These are phyloP conservation scores for Pharnaceum exiguum DNA, from an alignment of 148 eudicot species.

Conservation along the genomic window DNA sequence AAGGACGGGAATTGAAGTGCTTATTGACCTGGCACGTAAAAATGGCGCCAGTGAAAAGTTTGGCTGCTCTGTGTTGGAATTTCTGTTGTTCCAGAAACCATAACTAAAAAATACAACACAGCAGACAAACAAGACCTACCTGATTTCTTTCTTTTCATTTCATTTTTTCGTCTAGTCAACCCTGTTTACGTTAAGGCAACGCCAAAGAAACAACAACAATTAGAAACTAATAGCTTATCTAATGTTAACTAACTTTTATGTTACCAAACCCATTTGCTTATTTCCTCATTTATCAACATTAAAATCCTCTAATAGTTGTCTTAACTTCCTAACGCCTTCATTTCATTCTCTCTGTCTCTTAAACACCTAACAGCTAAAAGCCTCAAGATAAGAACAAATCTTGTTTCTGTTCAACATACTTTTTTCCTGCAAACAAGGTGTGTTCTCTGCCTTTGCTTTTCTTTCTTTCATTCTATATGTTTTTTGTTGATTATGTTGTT, in stretches of 20 bases:
- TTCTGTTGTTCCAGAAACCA: not conserved
- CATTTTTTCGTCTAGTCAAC: conserved; percentile 11
- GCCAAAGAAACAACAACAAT: not conserved
- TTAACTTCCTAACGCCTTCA: not conserved
- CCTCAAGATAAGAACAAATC: too few species aligned
- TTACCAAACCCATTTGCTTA: not conserved
- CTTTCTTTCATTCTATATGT: too few species aligned
- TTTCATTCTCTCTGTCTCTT: not conserved
- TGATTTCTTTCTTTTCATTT: not conserved
- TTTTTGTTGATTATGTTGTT: too few species aligned
- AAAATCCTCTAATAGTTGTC: not conserved
- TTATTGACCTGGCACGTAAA: conserved; percentile 18
- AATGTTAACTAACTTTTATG: not conserved
- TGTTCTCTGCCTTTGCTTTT: too few species aligned
- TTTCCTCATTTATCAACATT: not conserved
- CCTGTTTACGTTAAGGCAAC: conserved; percentile 21
- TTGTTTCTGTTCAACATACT: too few species aligned
- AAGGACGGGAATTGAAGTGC: not conserved
- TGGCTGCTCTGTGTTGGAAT: conserved; percentile 6
- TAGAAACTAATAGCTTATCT: not conserved
- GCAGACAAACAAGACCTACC: conserved; percentile 25
- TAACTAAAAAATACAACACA: not conserved
- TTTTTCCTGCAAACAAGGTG: too few species aligned
- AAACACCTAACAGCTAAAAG: too few species aligned
- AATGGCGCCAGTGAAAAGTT: not conserved